Conservation (phyloP, 1,139 yeast species). For the Nakaseomyces kungkrabaensis region DNA sequence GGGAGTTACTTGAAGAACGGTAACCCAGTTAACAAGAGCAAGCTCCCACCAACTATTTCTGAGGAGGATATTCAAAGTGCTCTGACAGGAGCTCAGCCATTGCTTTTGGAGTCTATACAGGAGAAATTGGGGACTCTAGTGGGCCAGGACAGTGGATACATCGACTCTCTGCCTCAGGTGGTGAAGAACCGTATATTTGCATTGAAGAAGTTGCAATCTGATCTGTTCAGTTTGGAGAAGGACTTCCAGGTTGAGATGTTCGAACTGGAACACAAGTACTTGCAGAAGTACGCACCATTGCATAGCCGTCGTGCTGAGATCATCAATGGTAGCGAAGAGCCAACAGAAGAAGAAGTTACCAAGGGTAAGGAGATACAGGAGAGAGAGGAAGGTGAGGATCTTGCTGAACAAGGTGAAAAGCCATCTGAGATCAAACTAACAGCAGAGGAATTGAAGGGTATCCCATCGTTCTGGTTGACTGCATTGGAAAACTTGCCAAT, state of each 20-base stretch:
- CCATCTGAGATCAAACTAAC: slow-evolving; percentile 30
- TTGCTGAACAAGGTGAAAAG: slow-evolving; percentile 36
- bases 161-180: slow-evolving; percentile 62
- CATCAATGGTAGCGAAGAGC: slow-evolving; percentile 64
- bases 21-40: slow-evolving; percentile 64
- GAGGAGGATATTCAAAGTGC: slow-evolving; percentile 41
- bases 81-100: slow-evolving; percentile 18
- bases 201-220: slow-evolving; percentile 73
- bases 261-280: slow-evolving; percentile 75
- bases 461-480: slow-evolving; percentile 95
- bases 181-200: slow-evolving; percentile 76
- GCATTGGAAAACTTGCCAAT: slow-evolving; percentile 82
- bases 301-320: slow-evolving; percentile 66
- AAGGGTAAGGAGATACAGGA: slow-evolving; percentile 60
- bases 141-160: slow-evolving; percentile 81
- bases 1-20: slow-evolving; percentile 63
- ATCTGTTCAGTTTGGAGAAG: slow-evolving; percentile 75
- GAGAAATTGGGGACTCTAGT: slow-evolving; percentile 78
- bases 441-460: slow-evolving; percentile 47
- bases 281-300: slow-evolving; percentile 65
- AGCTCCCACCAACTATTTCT: slow-evolving; percentile 44
- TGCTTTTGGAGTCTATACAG: slow-evolving; percentile 53
- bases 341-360: slow-evolving; percentile 66
- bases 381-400: slow-evolving; percentile 39
- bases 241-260: slow-evolving; percentile 86